Percentiles rank a stretch among this genome's conserved stretches.
These are phyloP conservation scores for Glycine soja DNA, from an alignment of 306 rosid species.

Conservation along the genomic window DNA sequence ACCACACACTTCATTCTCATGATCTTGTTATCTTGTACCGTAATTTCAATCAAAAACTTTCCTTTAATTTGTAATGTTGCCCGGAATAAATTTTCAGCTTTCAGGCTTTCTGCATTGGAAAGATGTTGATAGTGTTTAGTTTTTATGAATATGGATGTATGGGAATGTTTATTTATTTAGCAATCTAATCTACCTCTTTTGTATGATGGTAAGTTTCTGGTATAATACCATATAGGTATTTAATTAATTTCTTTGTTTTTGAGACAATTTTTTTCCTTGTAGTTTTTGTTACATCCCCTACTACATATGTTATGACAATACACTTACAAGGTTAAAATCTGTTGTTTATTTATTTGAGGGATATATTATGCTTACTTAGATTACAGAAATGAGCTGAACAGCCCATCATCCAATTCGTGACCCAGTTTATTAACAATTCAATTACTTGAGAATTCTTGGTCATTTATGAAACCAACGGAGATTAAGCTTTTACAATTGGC, in stretches of 20 bases:
- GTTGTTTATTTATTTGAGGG: background rate
- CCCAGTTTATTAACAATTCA: background rate
- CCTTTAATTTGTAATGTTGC: conserved; percentile 1
- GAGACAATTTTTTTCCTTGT: background rate
- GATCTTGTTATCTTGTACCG: background rate
- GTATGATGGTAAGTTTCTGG: background rate
- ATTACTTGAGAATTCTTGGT: background rate
- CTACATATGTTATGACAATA: background rate
- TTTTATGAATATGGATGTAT: background rate
- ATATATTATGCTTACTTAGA: background rate
- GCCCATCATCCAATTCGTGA: background rate
- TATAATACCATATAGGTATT: background rate
- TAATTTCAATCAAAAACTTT: background rate
- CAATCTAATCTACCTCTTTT: background rate
- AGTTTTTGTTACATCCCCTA: background rate
- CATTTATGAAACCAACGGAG: background rate
- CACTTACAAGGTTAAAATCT: background rate
- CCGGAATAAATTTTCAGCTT: background rate
- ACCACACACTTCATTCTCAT: background rate
- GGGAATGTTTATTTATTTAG: background rate
- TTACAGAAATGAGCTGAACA: background rate
- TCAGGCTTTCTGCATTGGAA: background rate
- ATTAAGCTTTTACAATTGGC: background rate
- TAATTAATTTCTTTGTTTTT: conserved; percentile 13
- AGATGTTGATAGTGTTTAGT: background rate